Evolutionary conservation across 257 asterid genomes (phyloP).

Genomic region (Anisodus acutangulus): DNA sequence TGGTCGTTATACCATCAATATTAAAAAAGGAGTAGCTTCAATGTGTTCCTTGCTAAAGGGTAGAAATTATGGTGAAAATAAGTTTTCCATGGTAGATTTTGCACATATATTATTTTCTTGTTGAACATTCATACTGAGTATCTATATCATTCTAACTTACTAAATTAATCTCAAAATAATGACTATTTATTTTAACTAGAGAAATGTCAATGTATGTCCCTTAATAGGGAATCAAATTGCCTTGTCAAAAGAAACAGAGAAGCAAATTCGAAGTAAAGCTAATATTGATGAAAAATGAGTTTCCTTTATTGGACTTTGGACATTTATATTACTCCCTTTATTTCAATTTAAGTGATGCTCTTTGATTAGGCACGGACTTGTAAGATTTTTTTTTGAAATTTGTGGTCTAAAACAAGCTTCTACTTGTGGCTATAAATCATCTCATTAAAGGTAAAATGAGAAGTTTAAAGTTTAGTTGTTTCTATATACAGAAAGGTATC

Average conservation of each 20-base stretch:
- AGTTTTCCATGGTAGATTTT: background rate
- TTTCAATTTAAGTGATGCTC: background rate
- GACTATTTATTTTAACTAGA: background rate
- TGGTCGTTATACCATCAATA: too few relatives aligned
- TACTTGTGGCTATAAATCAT: background rate
- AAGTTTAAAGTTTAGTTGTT: background rate
- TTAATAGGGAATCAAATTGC: background rate
- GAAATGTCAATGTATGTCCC: background rate
- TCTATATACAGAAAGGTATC: background rate
- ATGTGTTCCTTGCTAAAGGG: slow-evolving; percentile 3
- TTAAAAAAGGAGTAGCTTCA: background rate
- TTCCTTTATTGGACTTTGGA: background rate
- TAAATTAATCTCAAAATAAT: background rate
- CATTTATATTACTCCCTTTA: background rate
- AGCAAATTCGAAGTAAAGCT: background rate
- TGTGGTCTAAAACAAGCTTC: background rate
- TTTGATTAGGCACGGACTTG: background rate
- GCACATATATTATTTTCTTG: background rate
- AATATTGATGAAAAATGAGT: background rate
- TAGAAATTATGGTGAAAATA: slow-evolving; percentile 3
- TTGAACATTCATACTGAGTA: background rate
- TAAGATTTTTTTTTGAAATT: background rate
- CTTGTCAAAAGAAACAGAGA: background rate
- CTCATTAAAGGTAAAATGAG: background rate
- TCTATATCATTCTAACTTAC: background rate